phyloP scores from a whole-genome alignment of 1,284 basidiomycete species.

The Ustilago sp. region DNA sequence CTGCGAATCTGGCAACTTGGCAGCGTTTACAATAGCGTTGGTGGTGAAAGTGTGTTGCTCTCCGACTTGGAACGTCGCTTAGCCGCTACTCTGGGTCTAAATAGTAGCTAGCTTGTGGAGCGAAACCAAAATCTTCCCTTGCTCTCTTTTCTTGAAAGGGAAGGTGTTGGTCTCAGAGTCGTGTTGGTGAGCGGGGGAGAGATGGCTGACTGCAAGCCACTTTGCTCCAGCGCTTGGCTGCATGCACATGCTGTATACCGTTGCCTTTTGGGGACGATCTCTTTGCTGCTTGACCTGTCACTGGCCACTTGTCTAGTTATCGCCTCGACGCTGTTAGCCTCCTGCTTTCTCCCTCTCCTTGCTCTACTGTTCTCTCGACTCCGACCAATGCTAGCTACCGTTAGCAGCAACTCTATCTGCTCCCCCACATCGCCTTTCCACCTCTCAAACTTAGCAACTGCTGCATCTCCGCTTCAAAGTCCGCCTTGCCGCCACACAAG shows the following conservation, averaged over 20 bases:
- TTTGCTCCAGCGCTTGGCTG: background rate
- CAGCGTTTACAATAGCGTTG: background rate
- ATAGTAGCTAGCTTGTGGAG: conserved; percentile 1
- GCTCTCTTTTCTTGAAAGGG: background rate
- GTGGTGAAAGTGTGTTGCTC: background rate
- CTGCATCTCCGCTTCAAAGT: conserved; percentile 10
- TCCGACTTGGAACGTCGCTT: conserved; percentile 2
- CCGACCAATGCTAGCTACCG: background rate
- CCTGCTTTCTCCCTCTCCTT: conserved; percentile 14
- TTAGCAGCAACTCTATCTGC: conserved; percentile 2
- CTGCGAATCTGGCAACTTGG: conserved; percentile 12
- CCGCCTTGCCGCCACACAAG: conserved; percentile 33
- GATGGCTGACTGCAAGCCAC: conserved; percentile 2
- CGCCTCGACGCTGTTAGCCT: conserved; percentile 21
- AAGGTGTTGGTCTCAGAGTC: conserved; percentile 25
- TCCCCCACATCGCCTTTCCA: conserved; percentile 1
- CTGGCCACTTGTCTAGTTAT: background rate
- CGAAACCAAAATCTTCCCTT: conserved; percentile 5
- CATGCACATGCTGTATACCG: background rate
- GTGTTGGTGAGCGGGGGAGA: background rate
- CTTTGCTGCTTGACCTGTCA: conserved; percentile 12
- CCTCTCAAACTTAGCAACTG: background rate
- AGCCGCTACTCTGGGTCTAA: conserved; percentile 21
- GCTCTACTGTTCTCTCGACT: background rate
- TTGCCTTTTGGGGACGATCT: conserved; percentile 11